These are phyloP conservation scores for Solanum lignicaule DNA, from an alignment of 257 asterid genomes.

Conservation along the genomic window DNA sequence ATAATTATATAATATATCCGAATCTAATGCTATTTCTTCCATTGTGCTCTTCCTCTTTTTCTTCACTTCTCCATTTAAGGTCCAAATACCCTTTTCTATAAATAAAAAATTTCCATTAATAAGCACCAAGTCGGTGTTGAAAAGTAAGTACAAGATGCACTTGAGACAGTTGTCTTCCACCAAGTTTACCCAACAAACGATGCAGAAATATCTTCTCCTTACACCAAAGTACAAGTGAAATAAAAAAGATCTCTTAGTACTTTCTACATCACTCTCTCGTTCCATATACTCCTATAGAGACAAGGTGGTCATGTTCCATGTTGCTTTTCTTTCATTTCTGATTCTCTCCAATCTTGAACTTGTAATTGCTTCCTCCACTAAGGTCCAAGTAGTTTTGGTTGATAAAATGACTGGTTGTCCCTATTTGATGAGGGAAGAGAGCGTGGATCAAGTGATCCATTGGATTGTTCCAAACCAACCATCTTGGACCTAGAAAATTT, in stretches of 20 bases:
- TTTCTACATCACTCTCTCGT: not conserved
- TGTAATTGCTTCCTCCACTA: not conserved
- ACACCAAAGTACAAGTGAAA: not conserved
- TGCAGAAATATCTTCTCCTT: not conserved
- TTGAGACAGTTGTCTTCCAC: not conserved
- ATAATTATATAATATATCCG: not conserved
- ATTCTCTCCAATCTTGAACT: not conserved
- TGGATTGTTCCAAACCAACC: not conserved
- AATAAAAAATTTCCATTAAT: not conserved
- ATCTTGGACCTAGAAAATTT: not conserved
- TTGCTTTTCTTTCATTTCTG: not conserved
- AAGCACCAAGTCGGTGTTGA: not conserved
- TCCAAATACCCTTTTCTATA: not conserved
- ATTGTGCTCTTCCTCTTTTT: not conserved
- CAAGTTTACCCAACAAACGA: not conserved
- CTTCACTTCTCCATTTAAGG: not conserved
- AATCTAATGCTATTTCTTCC: not conserved
- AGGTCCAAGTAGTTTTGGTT: not conserved
- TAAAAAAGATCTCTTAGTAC: not conserved
- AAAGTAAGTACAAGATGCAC: not conserved
- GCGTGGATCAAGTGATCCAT: not conserved
- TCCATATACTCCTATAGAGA: not conserved
- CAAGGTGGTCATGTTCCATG: not conserved
- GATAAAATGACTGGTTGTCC: not conserved
- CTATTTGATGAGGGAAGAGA: not conserved